These are phyloP conservation scores for Colletotrichum brevisporum DNA, from an alignment of 2,329 filamentous ascomycete species.

Conservation along the genomic window DNA sequence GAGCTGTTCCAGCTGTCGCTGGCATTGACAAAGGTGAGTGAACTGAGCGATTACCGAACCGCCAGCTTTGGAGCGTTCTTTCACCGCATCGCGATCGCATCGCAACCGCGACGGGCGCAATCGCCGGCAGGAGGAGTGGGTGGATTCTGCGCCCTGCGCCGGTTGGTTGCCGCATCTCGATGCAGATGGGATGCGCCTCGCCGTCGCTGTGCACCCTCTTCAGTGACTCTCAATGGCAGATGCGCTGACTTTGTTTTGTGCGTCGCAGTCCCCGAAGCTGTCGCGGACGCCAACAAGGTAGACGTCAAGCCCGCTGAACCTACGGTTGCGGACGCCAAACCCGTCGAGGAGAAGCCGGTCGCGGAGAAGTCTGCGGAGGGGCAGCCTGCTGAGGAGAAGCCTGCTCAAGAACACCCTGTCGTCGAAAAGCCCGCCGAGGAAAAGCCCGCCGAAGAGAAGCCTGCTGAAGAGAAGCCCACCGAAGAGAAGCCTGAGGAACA, in stretches of 20 bases:
- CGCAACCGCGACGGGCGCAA: no score
- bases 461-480: neutral
- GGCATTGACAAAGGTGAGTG: conserved; percentile 49
- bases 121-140: no score
- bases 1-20: conserved; percentile 42
- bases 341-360: conserved; percentile 10
- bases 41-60: neutral
- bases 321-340: conserved; percentile 18
- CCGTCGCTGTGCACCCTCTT: neutral
- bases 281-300: conserved; percentile 1
- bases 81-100: conserved; percentile 28
- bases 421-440: conserved; percentile 5
- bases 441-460: neutral
- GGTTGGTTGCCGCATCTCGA: neutral
- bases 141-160: neutral
- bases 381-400: conserved; percentile 1
- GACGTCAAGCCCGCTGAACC: conserved; percentile 21
- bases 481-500: conserved; percentile 14
- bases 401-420: no score
- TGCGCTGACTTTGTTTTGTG: conserved; percentile 27
- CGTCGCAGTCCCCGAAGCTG: conserved; percentile 19
- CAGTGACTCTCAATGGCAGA: neutral
- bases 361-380: conserved; percentile 20
- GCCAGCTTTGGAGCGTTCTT: neutral
- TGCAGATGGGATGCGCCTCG: neutral